Evolutionary conservation across 192 early-diverging fungal genomes (phyloP).

Genomic region (Entophlyctis luteolus): DNA sequence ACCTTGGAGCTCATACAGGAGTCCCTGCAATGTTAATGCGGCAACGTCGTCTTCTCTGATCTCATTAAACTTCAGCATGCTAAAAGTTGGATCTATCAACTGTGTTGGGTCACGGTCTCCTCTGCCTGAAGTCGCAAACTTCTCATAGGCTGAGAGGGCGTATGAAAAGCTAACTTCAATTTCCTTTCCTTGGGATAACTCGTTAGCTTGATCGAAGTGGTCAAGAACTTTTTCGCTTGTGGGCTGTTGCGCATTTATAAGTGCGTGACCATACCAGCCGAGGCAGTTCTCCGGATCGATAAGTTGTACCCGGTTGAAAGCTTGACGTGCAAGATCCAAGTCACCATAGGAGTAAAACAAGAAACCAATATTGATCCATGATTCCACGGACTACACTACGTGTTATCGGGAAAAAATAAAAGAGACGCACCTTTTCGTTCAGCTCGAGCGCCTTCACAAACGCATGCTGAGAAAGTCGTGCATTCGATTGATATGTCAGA

Average conservation of each 20-base stretch:
- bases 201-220: constrained; percentile 76
- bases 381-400: constrained; percentile 42
- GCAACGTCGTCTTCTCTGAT: constrained; percentile 52
- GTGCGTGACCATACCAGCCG: constrained; percentile 84
- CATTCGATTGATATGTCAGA: constrained; percentile 42
- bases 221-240: constrained; percentile 41
- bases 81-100: constrained; percentile 33
- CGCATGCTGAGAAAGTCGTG: constrained; percentile 74
- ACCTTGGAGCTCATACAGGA: constrained; percentile 71
- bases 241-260: constrained; percentile 61
- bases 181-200: constrained; percentile 47
- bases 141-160: constrained; percentile 13
- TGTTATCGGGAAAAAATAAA: not conserved
- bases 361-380: constrained; percentile 84
- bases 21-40: constrained; percentile 66
- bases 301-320: constrained; percentile 68
- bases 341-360: constrained; percentile 71
- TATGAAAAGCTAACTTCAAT: constrained; percentile 15
- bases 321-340: constrained; percentile 67
- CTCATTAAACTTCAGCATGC: constrained; percentile 63
- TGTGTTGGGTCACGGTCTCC: not conserved
- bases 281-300: constrained; percentile 73
- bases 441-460: constrained; percentile 75
- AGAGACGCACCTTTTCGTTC: constrained; percentile 60
- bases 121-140: not conserved